A percentile compares a stretch with the other conserved stretches of the same genome.
Conservation (phyloP, 2,329 filamentous ascomycete species). For the Phaeomoniella chlamydospora region DNA sequence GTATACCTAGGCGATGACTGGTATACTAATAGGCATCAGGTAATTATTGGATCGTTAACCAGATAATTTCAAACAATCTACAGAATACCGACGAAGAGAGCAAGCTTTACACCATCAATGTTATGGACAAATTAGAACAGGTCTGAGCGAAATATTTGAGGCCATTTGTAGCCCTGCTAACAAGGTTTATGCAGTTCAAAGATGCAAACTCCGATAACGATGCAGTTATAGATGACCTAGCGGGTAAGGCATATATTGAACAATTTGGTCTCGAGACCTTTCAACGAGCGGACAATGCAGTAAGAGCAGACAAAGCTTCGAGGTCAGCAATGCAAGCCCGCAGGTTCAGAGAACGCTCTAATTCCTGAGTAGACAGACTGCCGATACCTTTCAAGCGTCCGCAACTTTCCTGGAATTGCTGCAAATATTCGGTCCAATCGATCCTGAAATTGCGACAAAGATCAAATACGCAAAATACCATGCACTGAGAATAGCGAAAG, state of each 20-base stretch:
- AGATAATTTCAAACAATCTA: conserved; percentile 68
- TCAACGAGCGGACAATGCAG: conserved; percentile 64
- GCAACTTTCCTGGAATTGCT: conserved; percentile 83
- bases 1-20: conserved; percentile 3
- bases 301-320: conserved; percentile 71
- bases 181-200: conserved; percentile 42
- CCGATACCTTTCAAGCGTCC: conserved; percentile 84
- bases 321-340: conserved; percentile 34
- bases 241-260: conserved; percentile 83
- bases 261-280: conserved; percentile 88
- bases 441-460: conserved; percentile 66
- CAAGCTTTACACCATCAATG: conserved; percentile 60
- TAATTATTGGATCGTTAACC: conserved; percentile 84
- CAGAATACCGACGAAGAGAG: conserved; percentile 68
- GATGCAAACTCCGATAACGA: conserved; percentile 61
- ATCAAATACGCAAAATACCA: conserved; percentile 97
- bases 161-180: neutral
- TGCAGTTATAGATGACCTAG: conserved; percentile 69
- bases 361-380: conserved; percentile 54
- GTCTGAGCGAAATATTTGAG: conserved; percentile 23
- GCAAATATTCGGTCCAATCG: conserved; percentile 65
- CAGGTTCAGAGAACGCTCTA: neutral
- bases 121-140: conserved; percentile 87
- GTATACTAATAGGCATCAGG: conserved; percentile 32
- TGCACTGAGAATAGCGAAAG: conserved; percentile 76